Evolutionary conservation across 495 filamentous ascomycete species (phyloP), one percentile per base, ranked within the genome.

Genomic region (Annulohypoxylon nitens): DNA sequence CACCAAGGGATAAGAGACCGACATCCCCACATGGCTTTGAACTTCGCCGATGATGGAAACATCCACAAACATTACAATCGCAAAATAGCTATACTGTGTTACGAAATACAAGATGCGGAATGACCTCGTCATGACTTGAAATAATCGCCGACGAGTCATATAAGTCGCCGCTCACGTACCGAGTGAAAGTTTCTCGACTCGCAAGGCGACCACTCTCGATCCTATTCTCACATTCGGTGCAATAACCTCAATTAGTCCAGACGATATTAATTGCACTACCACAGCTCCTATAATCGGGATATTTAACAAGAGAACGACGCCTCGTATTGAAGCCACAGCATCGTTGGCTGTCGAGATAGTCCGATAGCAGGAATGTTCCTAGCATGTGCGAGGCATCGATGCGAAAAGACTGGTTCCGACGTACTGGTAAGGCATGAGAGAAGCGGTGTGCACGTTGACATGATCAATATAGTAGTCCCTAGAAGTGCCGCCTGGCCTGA

Each of bases 11-110:
- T 10, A 34, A 39, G 37, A 45, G 0, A 25, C 37, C 51, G 37
- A 23, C 6, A 16, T 39, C 37, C 25, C 53, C 30, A 4, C 41
- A 9, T 6, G 11, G 8, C 8, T 26, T 30, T 2, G 4, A 53
- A 59, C n/a, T 2, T 67, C 64, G 55, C 55, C 64, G 64, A 51
- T 41, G 20, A 51, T 48, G 8, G 8, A 16, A 39, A 39, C 39
- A 7, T 18, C 26, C 26, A 67, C 26, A 26, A 18, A 18, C n/a
- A 16, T 12, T 2, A 18, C 4, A 34, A 36, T 61, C 14, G 12
- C 59, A 16, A 26, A 33, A 9, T 55, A 9, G 4, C 14, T 37
- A 47, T 20, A 8, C n/a, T 6, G 16, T 7, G 8, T 12, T 5
- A 47, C 16, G n/a, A 2, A 1, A 20, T 20, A 20, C 43, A 9